Evolutionary conservation across 2,329 filamentous ascomycete species (phyloP), one percentile per base, ranked within the genome.

Genomic region (Macrophomina pseudophaseolina): DNA sequence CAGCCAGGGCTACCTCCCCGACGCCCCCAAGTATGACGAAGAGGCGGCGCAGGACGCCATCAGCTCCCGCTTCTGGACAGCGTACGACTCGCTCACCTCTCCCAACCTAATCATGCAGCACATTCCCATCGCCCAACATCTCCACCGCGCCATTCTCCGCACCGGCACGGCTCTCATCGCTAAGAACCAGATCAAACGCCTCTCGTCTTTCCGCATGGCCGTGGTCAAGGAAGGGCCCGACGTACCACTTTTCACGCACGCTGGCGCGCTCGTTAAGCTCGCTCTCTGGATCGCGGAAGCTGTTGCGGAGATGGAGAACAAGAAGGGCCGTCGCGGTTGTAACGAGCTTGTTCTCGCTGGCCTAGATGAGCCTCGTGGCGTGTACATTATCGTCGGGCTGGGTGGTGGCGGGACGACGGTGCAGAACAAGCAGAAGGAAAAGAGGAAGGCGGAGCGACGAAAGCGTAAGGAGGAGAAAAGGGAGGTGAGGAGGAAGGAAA

Each of bases 191-290:
- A 97, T 99, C 75, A 91, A 93, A 44, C 93, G 97, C 76, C 84
- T 99, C 16, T 89, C 93, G 56, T 91, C 94, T 0, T 99, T 98
- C 78, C 91, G 95, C 59, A 93, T 99, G 85, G 96, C 92, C 40
- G 91, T 98, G 4, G 93, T 99, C 72, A 97, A 96, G 76, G 95
- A 98, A 74, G 93, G 94, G 0, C 93, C 94, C 0, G 95, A 98
- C 72, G 91, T 97, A 0, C 81, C 87, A n/a, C 85, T 98, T 11
- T 99, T 99, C 80, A 93, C 90, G 0, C 94, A 98, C 74, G 94
- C 95, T 0, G 92, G 94, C 5, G 95, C 95, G 1, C 82, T 99
- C 30, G 97, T 94, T 2, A 97, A 98, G 78, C 86, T 99, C 14
- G 94, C 94, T 0, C 84, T 97, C 3, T 99, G 95, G 95, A 87